A percentile compares a stretch with the other conserved stretches of the same genome.
Conservation (phyloP, 768 basidiomycete genomes). For the Tylopilus rubrobrunneus region DNA sequence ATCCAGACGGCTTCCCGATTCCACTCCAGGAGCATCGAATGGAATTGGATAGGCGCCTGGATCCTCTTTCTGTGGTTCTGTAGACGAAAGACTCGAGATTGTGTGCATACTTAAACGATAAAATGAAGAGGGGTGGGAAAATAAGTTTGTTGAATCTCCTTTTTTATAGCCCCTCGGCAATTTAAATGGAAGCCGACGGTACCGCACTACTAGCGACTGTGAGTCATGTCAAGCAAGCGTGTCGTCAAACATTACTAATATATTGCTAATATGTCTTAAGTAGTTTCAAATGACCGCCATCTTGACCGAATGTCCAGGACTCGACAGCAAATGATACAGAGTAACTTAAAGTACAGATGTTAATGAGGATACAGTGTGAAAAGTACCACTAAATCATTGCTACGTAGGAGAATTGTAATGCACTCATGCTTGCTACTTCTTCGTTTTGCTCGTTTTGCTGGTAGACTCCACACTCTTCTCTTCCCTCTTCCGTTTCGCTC, state of each 20-base stretch:
- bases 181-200: no score
- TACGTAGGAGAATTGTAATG: neutral
- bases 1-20: constrained; percentile 20
- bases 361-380: constrained; percentile 7
- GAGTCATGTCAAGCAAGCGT: no score
- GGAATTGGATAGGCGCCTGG: constrained; percentile 21
- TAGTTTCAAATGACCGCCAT: no score
- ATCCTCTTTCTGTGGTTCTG: neutral
- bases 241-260: no score
- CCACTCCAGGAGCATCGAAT: neutral
- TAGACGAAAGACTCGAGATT: neutral
- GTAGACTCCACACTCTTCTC: constrained; percentile 30
- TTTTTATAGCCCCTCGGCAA: constrained; percentile 1
- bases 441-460: constrained; percentile 41
- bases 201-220: no score
- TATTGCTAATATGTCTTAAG: no score
- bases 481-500: constrained; percentile 28
- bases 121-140: neutral
- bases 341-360: constrained; percentile 13
- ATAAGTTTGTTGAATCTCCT: no score
- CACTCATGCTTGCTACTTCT: constrained; percentile 25
- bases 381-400: neutral
- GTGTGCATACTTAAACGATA: neutral
- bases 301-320: no score
- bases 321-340: no score